phyloP scores from a whole-genome alignment of 202 grass and related monocot species.

The Brachypodium distachyon region DNA sequence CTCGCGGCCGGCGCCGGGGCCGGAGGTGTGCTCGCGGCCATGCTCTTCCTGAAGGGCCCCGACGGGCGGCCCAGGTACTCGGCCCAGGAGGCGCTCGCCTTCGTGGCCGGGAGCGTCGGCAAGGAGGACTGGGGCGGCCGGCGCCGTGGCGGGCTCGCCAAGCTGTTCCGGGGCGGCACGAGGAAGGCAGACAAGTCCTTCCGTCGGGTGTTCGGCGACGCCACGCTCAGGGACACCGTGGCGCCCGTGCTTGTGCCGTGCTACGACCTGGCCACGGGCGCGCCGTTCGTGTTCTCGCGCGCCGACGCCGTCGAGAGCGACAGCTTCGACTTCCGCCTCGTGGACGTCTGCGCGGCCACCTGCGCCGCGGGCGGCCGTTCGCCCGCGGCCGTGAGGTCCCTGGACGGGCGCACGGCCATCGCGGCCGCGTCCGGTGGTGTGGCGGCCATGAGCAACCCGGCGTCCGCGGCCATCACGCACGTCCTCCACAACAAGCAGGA shows the following conservation, averaged over 20 bases:
- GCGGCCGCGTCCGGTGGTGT: constrained; percentile 32
- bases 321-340: constrained; percentile 49
- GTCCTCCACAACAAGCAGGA: constrained; percentile 75
- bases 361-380: constrained; percentile 19
- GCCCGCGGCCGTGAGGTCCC: constrained; percentile 22
- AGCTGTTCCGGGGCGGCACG: neutral
- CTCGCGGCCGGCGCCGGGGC: constrained; percentile 47
- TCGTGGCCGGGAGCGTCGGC: constrained; percentile 26
- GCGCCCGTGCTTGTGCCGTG: constrained; percentile 62
- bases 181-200: neutral
- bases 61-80: constrained; percentile 47
- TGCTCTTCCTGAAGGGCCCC: constrained; percentile 38
- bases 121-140: constrained; percentile 19
- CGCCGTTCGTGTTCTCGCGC: constrained; percentile 63
- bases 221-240: constrained; percentile 47
- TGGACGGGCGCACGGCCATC: constrained; percentile 35
- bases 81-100: constrained; percentile 43
- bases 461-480: constrained; percentile 56
- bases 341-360: constrained; percentile 60
- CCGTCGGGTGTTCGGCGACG: constrained; percentile 49
- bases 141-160: constrained; percentile 11
- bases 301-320: constrained; percentile 50
- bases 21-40: constrained; percentile 44
- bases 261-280: constrained; percentile 59
- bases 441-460: constrained; percentile 53